Base-by-base conservation (phyloP, 805 yeast species). In the Kazachstania viticola region DNA sequence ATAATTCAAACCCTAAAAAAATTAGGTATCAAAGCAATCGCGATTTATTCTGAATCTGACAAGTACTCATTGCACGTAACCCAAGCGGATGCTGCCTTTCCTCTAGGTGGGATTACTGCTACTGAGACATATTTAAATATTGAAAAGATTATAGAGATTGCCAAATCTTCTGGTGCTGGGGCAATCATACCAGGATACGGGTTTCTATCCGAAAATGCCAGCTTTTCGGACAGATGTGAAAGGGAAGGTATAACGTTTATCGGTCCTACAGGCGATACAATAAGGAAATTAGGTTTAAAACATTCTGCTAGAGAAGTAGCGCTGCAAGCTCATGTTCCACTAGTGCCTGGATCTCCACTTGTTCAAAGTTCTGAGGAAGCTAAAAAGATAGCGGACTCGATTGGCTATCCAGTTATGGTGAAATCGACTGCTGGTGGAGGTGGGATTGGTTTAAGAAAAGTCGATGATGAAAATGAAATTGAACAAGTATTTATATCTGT, bases 361-460 rank as follows among this genome's bases (percentile, higher is more conserved):
- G 75, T 88, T 23, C 62, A 70, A 2, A 62, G 72, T 39, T 67
- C 87, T 9, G 68, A 68, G 9, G 95, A 81, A 47, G 97, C 97
- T 3, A 64, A 66, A 35, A 67, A 61, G 38, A 71, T 78, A 40
- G 97, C 95, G 12, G 75, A 71, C 13, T 61, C 70, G 46, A 64
- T 88, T 31, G 80, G 71, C 35, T 91, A 83, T 48, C 97, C 97
- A 18, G 73, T 88, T 21, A 88, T 88, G 97, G 82, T 91, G 31
- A 88, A 88, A 60, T 80, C 94, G 17, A 91, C 98, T 39, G 97
- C 97, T 17, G 98, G 98, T 54, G 98, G 98, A 51, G 98, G 98
- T 59, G 98, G 98, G 61, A 88, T 88, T 50, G 98, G 98, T 42
- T 64, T 88, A 45, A 96, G 88, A 58, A 81, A 85, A 53, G 96